These are phyloP conservation scores for Amanita brunnescens DNA, from an alignment of 768 basidiomycete genomes.

Conservation along the genomic window DNA sequence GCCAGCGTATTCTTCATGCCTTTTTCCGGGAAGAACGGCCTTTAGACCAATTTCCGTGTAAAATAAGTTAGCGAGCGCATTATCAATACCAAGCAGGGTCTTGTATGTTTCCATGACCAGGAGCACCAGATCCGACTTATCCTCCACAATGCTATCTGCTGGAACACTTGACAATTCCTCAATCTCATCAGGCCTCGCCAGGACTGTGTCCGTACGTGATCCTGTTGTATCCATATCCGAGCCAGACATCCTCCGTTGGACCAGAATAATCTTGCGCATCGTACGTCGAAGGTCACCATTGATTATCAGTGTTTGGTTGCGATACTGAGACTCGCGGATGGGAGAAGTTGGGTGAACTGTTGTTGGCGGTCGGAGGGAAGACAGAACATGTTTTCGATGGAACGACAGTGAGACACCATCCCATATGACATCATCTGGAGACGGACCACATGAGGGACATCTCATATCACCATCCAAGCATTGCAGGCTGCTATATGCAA, in stretches of 20 bases:
- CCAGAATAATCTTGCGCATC: background rate
- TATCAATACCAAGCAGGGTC: no score
- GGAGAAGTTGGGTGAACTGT: background rate
- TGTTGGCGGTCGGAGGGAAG: constrained; percentile 14
- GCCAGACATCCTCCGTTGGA: no score
- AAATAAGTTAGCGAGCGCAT: background rate
- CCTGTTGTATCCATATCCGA: no score
- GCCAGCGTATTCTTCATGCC: background rate
- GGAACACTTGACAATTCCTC: no score
- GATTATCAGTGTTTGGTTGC: background rate
- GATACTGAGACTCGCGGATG: background rate
- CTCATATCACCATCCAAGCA: constrained; percentile 16
- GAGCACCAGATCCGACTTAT: no score
- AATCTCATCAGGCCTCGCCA: background rate
- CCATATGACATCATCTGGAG: constrained; percentile 23
- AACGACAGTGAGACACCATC: constrained; percentile 26
- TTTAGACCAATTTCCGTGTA: background rate
- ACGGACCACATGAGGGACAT: constrained; percentile 19
- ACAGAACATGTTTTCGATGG: constrained; percentile 17
- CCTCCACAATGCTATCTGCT: no score
- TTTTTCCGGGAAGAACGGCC: background rate
- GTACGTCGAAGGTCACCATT: background rate
- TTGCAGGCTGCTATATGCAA: constrained; percentile 20
- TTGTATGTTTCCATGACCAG: no score
- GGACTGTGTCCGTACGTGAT: no score